These are phyloP conservation scores for Gaultheria prostrata DNA, from an alignment of 148 eudicot genomes.

Conservation along the genomic window DNA sequence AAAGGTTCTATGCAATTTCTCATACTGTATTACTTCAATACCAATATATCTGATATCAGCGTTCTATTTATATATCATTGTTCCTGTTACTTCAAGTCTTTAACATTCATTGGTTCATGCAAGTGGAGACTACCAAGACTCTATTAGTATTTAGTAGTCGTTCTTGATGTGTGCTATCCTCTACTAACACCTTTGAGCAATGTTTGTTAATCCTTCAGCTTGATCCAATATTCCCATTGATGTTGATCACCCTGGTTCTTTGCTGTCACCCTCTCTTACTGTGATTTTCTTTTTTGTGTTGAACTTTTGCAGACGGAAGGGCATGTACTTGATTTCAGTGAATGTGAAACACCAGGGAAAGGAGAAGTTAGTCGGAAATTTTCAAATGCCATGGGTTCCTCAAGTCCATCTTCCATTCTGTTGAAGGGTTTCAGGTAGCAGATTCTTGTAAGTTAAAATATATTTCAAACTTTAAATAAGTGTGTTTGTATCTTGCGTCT, in stretches of 20 bases:
- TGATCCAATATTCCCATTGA: not conserved
- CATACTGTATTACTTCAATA: not conserved
- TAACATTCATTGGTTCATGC: not conserved
- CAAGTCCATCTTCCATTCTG: slow-evolving; percentile 47
- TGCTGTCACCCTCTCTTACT: too few species aligned
- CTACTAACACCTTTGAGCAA: too few species aligned
- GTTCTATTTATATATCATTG: not conserved
- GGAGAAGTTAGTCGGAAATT: slow-evolving; percentile 28
- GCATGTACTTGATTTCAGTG: slow-evolving; percentile 75
- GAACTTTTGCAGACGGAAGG: slow-evolving; percentile 49
- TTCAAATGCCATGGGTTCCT: slow-evolving; percentile 24
- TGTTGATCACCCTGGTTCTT: too few species aligned
- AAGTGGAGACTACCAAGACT: too few species aligned
- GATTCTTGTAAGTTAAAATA: not conserved
- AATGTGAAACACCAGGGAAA: slow-evolving; percentile 68
- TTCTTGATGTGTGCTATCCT: too few species aligned
- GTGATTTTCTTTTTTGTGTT: too few species aligned
- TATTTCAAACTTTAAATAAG: too few species aligned
- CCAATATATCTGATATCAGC: not conserved
- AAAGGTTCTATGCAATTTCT: not conserved
- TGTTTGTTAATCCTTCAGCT: slow-evolving; percentile 2
- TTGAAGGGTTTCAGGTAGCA: slow-evolving; percentile 50
- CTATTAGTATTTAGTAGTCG: too few species aligned
- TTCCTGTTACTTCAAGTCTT: not conserved
- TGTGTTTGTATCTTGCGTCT: too few species aligned